Evolutionary conservation across 1,284 basidiomycete genomes (phyloP).

Genomic region (Thelephora terrestris): DNA sequence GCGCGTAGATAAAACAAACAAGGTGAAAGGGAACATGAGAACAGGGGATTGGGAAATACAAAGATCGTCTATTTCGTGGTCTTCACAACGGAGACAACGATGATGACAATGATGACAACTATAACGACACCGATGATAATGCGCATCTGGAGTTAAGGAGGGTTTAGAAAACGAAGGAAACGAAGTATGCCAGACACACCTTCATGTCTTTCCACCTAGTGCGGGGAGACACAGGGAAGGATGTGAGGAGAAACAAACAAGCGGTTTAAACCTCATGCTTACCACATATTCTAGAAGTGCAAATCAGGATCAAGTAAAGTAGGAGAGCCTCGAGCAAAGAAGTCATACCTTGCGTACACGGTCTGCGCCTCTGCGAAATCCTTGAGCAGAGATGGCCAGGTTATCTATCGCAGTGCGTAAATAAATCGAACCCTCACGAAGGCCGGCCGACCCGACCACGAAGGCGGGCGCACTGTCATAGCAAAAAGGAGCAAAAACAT

Average conservation of each 20-base stretch:
- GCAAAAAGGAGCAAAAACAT: slow-evolving; percentile 22
- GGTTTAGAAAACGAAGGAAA: background rate
- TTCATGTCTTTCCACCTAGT: slow-evolving; percentile 96
- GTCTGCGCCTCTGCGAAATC: slow-evolving; percentile 95
- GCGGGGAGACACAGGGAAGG: slow-evolving; percentile 5
- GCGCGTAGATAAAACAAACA: slow-evolving; percentile 15
- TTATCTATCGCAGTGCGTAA: slow-evolving; percentile 52
- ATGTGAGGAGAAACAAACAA: slow-evolving; percentile 8
- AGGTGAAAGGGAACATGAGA: slow-evolving; percentile 2
- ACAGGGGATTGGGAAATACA: background rate
- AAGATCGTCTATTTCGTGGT: slow-evolving; percentile 31
- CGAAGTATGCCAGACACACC: slow-evolving; percentile 29
- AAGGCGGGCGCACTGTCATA: background rate
- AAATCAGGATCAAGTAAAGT: slow-evolving; percentile 14
- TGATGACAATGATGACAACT: slow-evolving; percentile 84
- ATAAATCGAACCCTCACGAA: background rate
- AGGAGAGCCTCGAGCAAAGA: background rate
- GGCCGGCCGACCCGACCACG: too few species aligned
- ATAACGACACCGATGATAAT: slow-evolving; percentile 84
- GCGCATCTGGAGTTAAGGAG: slow-evolving; percentile 52
- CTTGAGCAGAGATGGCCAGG: slow-evolving; percentile 97
- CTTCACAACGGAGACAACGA: slow-evolving; percentile 87
- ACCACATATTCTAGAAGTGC: slow-evolving; percentile 69
- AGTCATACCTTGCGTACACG: slow-evolving; percentile 90
- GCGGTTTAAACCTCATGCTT: slow-evolving; percentile 24